A percentile compares a stretch with the other conserved stretches of the same genome.
Evolutionary conservation across 192 early-diverging fungal genomes (phyloP).

Genomic region (Gonapodya sp.): DNA sequence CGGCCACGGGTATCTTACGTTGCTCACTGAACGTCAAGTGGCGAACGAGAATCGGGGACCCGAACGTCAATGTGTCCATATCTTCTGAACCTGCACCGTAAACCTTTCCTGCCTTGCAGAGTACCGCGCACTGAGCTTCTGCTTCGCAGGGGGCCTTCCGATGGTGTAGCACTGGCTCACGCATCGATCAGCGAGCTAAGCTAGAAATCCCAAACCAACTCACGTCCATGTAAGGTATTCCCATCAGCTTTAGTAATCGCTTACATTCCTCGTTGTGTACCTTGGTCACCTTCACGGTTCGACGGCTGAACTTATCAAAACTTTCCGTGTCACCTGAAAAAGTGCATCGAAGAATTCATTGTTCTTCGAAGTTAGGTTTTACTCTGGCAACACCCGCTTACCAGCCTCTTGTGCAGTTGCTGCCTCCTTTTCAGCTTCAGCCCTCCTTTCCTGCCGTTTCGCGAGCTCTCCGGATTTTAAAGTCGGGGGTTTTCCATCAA

Average conservation of each 20-base stretch:
- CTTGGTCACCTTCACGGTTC: conserved; percentile 83
- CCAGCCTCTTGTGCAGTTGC: conserved; percentile 36
- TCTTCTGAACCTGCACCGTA: conserved; percentile 95
- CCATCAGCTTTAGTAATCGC: conserved; percentile 78
- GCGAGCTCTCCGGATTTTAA: conserved; percentile 83
- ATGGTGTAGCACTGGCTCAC: background rate
- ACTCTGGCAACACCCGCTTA: conserved; percentile 13
- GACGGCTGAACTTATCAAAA: conserved; percentile 73
- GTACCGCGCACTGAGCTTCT: conserved; percentile 92
- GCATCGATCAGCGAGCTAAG: conserved; percentile 13
- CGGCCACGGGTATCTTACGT: conserved; percentile 82
- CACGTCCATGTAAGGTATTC: conserved; percentile 81
- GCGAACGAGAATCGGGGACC: conserved; percentile 75
- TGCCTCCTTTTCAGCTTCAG: conserved; percentile 32
- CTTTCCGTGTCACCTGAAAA: conserved; percentile 58
- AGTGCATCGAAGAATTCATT: no score
- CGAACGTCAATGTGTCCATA: conserved; percentile 97
- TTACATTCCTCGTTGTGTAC: conserved; percentile 93
- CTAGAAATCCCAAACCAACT: conserved; percentile 2
- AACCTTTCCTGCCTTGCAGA: conserved; percentile 83
- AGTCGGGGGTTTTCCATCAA: conserved; percentile 93
- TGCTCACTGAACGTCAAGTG: conserved; percentile 88
- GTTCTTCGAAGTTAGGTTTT: background rate
- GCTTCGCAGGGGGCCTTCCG: conserved; percentile 86
- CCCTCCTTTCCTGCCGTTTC: conserved; percentile 31